These are phyloP conservation scores for Talaromyces wortmannii DNA, from an alignment of 495 filamentous ascomycete genomes.

Conservation along the genomic window DNA sequence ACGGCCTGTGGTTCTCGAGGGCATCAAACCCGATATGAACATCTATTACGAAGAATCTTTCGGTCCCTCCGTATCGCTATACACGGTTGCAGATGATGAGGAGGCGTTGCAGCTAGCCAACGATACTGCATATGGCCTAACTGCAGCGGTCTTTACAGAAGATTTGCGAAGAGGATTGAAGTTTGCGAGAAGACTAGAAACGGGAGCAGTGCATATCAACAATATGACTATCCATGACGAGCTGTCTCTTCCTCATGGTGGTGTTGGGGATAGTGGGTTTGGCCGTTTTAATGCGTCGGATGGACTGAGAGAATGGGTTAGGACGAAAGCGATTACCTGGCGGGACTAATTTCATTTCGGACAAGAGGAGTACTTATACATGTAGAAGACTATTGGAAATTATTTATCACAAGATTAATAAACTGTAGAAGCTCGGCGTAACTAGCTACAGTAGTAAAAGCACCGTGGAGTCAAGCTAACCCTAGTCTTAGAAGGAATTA, in stretches of 20 bases:
- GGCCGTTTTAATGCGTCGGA: slow-evolving; percentile 45
- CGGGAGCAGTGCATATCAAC: slow-evolving; percentile 68
- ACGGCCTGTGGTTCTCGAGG: slow-evolving; percentile 60
- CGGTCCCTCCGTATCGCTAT: slow-evolving; percentile 58
- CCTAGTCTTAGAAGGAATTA: neutral
- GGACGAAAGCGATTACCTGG: slow-evolving; percentile 64
- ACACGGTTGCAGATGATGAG: slow-evolving; percentile 33
- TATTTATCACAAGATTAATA: neutral
- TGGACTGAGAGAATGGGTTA: slow-evolving; percentile 59
- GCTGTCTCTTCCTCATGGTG: slow-evolving; percentile 63
- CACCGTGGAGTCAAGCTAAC: neutral
- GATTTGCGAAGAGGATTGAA: slow-evolving; percentile 15
- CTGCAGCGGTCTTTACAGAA: slow-evolving; percentile 40
- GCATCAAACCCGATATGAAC: slow-evolving; percentile 68
- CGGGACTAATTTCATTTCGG: neutral
- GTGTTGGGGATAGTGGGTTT: slow-evolving; percentile 65
- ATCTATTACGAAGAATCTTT: slow-evolving; percentile 77
- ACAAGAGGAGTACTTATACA: neutral
- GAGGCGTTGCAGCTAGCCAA: slow-evolving; percentile 42
- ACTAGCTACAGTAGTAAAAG: neutral
- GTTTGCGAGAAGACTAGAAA: slow-evolving; percentile 18
- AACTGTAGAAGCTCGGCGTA: neutral
- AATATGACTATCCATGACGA: slow-evolving; percentile 76
- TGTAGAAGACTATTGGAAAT: neutral
- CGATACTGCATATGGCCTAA: slow-evolving; percentile 38